Evolutionary conservation across 1,139 yeast species (phyloP).

Genomic region (Zygosaccharomyces pseudobailii): DNA sequence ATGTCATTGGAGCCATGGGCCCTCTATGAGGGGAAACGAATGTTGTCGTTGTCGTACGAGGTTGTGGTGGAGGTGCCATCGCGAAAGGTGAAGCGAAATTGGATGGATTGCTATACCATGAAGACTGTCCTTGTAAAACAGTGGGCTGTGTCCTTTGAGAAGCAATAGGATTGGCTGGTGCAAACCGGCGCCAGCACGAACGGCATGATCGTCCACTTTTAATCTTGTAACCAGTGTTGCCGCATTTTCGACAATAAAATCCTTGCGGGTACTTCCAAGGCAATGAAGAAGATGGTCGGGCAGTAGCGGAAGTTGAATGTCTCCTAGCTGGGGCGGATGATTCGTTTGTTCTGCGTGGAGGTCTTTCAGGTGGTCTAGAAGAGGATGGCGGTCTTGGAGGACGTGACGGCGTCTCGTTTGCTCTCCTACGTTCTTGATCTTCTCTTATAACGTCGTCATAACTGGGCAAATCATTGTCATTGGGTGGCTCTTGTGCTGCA

Average conservation of each 20-base stretch:
- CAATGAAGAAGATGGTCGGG: slow-evolving; percentile 31
- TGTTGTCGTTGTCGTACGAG: background rate
- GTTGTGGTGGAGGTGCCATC: slow-evolving; percentile 12
- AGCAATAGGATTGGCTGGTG: slow-evolving; percentile 35
- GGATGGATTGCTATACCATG: slow-evolving; percentile 3
- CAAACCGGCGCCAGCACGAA: slow-evolving; percentile 66
- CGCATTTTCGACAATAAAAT: slow-evolving; percentile 63
- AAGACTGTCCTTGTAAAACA: slow-evolving; percentile 1
- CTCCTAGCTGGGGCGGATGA: slow-evolving; percentile 12
- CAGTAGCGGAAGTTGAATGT: slow-evolving; percentile 1
- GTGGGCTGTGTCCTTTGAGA: slow-evolving; percentile 13
- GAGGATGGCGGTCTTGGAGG: slow-evolving; percentile 7
- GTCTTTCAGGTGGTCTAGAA: slow-evolving; percentile 11
- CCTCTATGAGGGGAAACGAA: slow-evolving; percentile 4
- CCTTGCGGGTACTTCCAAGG: slow-evolving; percentile 69
- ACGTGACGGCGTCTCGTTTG: background rate
- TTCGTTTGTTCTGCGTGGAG: slow-evolving; percentile 11
- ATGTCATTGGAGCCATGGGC: slow-evolving; percentile 15
- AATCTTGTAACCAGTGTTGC: slow-evolving; percentile 66
- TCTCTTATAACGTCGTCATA: slow-evolving; percentile 33
- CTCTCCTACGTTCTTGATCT: slow-evolving; percentile 12
- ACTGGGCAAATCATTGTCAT: slow-evolving; percentile 27
- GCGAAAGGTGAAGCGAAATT: slow-evolving; percentile 1
- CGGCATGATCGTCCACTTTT: slow-evolving; percentile 66
- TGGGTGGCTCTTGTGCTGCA: slow-evolving; percentile 1